These are phyloP conservation scores for Rhodotorula kratochvilovae DNA, from an alignment of 768 basidiomycete genomes.

Conservation along the genomic window DNA sequence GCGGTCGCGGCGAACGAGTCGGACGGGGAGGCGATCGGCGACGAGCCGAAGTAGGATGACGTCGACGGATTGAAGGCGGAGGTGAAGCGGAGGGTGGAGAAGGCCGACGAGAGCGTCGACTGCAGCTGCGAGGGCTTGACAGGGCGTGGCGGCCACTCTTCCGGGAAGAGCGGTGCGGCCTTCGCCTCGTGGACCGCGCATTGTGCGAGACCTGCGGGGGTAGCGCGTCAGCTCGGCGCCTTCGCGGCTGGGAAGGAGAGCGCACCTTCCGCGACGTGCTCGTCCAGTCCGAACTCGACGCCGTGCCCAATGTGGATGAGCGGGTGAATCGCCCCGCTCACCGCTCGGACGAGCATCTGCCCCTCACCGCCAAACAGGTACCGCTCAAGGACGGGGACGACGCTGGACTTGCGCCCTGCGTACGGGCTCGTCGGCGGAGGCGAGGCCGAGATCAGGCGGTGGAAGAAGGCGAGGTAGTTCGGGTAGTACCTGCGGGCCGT, in stretches of 20 bases:
- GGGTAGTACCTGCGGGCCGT: slow-evolving; percentile 36
- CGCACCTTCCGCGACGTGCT: slow-evolving; percentile 39
- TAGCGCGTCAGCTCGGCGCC: not conserved
- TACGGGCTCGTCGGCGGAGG: slow-evolving; percentile 4
- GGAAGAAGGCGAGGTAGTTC: slow-evolving; percentile 43
- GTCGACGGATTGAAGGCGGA: not conserved
- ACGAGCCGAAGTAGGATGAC: slow-evolving; percentile 4
- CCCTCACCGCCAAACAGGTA: slow-evolving; percentile 40
- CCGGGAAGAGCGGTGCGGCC: slow-evolving; percentile 31
- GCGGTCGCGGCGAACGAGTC: slow-evolving; percentile 25
- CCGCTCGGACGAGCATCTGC: slow-evolving; percentile 38
- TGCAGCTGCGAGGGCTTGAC: slow-evolving; percentile 9
- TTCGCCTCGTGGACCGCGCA: slow-evolving; percentile 33
- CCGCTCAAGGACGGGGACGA: slow-evolving; percentile 36
- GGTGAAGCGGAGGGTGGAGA: slow-evolving; percentile 24
- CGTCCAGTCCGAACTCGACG: slow-evolving; percentile 42
- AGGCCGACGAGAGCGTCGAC: slow-evolving; percentile 29
- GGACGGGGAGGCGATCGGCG: slow-evolving; percentile 8
- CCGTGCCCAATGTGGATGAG: slow-evolving; percentile 43
- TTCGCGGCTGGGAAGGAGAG: not conserved
- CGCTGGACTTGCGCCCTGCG: slow-evolving; percentile 16
- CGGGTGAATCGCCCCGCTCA: slow-evolving; percentile 41
- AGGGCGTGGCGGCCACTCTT: slow-evolving; percentile 33
- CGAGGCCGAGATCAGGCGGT: slow-evolving; percentile 19
- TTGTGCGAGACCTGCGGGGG: slow-evolving; percentile 34